Conservation (phyloP, 2,329 filamentous ascomycete species). For the Fusarium musae region DNA sequence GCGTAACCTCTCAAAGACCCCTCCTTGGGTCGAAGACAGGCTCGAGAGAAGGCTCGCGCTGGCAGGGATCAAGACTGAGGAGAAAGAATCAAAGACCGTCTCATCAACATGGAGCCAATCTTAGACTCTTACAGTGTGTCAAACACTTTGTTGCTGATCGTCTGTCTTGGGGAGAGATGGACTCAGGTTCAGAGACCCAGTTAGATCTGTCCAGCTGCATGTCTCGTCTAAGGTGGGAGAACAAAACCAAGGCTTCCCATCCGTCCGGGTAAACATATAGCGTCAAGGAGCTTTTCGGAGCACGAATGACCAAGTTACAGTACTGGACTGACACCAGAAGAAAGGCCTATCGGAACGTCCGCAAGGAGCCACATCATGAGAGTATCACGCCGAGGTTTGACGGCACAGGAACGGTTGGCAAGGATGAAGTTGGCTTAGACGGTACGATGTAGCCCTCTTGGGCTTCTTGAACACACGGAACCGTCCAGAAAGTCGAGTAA, state of each 20-base stretch:
- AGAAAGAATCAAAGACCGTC: slow-evolving; percentile 29
- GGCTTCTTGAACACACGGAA: background rate
- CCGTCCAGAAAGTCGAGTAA: background rate
- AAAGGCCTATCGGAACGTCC: background rate
- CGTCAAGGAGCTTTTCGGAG: background rate
- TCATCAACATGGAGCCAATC: background rate
- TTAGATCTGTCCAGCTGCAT: slow-evolving; percentile 4
- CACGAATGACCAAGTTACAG: background rate
- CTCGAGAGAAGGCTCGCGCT: background rate
- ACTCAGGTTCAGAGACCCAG: background rate
- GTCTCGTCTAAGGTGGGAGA: slow-evolving; percentile 20
- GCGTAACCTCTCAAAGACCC: background rate
- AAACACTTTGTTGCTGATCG: slow-evolving; percentile 1
- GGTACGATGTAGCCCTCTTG: background rate
- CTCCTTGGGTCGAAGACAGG: background rate
- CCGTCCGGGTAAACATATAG: background rate
- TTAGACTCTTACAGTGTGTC: slow-evolving; percentile 10
- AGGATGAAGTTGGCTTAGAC: background rate
- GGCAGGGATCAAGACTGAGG: background rate
- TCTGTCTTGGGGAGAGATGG: background rate
- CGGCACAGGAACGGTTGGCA: background rate
- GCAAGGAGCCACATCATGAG: slow-evolving; percentile 2
- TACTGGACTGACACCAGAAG: background rate
- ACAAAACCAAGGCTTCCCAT: background rate
- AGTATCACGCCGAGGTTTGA: background rate